A percentile compares a stretch with the other conserved stretches of the same genome.
Conservation (phyloP, 768 basidiomycete genomes). For the Suillus plorans region DNA sequence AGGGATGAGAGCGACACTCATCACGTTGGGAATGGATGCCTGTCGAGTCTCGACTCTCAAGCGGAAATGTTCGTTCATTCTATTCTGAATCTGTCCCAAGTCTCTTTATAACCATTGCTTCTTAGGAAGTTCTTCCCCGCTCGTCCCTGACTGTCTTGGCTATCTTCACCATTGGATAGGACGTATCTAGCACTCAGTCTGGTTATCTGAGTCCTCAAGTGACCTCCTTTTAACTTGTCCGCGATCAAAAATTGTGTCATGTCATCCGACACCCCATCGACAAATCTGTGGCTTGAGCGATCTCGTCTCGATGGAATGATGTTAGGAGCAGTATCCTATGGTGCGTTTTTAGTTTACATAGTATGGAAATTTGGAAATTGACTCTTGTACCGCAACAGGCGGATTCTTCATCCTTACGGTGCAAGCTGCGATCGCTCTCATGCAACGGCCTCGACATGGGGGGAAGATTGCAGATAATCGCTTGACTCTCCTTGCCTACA, state of each 20-base stretch:
- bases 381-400: constrained; percentile 12
- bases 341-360: background rate
- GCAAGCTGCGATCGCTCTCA: constrained; percentile 14
- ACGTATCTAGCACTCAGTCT: background rate
- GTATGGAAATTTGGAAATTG: background rate
- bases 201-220: background rate
- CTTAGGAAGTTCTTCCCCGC: background rate
- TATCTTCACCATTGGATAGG: background rate
- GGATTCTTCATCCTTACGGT: constrained; percentile 21
- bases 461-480: constrained; percentile 5
- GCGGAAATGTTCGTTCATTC: background rate
- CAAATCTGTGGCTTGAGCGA: constrained; percentile 2
- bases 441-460: constrained; percentile 3
- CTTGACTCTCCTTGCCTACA: constrained; percentile 16
- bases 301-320: constrained; percentile 8
- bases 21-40: background rate
- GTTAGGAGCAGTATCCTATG: constrained; percentile 9
- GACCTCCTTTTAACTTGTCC: background rate
- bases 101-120: background rate
- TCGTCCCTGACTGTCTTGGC: background rate
- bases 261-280: background rate
- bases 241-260: background rate
- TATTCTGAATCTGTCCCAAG: background rate
- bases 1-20: background rate
- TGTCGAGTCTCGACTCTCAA: background rate